Base-by-base conservation (phyloP, 2,329 filamentous ascomycete genomes). In the Fusarium sp. region DNA sequence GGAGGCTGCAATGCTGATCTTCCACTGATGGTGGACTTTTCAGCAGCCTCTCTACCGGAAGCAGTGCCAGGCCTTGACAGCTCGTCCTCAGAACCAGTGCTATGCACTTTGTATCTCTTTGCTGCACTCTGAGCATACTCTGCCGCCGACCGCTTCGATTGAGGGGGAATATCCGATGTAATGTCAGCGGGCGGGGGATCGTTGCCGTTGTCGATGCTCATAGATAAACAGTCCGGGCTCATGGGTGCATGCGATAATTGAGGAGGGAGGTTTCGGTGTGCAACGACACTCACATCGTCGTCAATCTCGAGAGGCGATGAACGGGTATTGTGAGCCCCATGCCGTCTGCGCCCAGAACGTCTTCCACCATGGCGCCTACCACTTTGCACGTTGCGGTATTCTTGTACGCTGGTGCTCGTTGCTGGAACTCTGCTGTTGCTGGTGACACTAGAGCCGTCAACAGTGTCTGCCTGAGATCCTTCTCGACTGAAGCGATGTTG, bases 1-100 rank as follows among this genome's bases (percentile, higher is more conserved):
- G 53, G 30, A 49, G 61, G 34, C n/a, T 59, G 59, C 13, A 59
- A 57, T 12, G 55, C 21, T 11, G 72, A 30, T 6, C 49, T 53
- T 20, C 69, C 60, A 27, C 70, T 72, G 40, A 69, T 71, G 45
- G 10, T 28, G 14, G 56, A 4, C 23, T 54, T 69, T 30, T 71
- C 71, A 14, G 18, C 21, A 47, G 53, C 12, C n/a, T 42, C 40
- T 32, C 45, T 43, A n/a, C 41, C 49, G 28, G 27, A 46, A 40
- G 51, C 55, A 25, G 42, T 47, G 18, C 40, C 45, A 7, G 59
- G 30, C 5, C 25, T 55, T 28, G 55, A 68, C 14, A 80, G 69
- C 62, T 80, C 78, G 51, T 80, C 79, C 28, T 78, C 78, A 3
- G 74, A 78, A 1, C 49, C 60, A 21, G 5, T 23, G 16, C 47